Conservation (phyloP, 495 filamentous ascomycete genomes). For the Daldinia concentrica region DNA sequence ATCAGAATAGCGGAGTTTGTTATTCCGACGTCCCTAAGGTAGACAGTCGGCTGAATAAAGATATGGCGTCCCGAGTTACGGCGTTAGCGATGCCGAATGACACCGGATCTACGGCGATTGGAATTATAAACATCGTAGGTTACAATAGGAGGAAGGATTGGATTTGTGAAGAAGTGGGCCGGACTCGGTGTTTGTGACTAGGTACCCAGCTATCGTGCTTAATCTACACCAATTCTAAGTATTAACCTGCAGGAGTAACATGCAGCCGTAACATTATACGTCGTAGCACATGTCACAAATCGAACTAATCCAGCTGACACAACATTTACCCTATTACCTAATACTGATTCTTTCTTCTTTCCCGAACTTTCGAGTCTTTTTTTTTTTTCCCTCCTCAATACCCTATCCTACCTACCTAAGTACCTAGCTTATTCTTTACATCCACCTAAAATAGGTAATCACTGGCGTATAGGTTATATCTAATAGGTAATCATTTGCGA, state of each 20-base stretch:
- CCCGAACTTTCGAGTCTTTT: conserved; percentile 22
- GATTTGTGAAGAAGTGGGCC: neutral
- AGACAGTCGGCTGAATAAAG: conserved; percentile 14
- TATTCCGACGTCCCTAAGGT: conserved; percentile 18
- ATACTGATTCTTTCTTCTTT: conserved; percentile 13
- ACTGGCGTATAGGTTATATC: conserved; percentile 10
- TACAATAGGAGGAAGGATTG: neutral
- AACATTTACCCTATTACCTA: conserved; percentile 11
- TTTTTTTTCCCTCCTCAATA: neutral
- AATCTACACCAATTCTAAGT: no score
- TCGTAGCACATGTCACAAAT: no score
- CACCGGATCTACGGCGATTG: conserved; percentile 32
- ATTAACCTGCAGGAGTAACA: neutral
- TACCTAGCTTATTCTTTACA: conserved; percentile 29
- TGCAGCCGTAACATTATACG: neutral
- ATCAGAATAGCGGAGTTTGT: conserved; percentile 1
- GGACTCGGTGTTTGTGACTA: conserved; percentile 31
- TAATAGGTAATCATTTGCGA: conserved; percentile 41
- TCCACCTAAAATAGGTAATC: conserved; percentile 5
- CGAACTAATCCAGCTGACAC: conserved; percentile 18
- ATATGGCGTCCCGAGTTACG: conserved; percentile 17
- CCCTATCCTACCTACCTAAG: neutral
- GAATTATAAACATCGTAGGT: conserved; percentile 3
- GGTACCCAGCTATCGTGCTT: neutral
- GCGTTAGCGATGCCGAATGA: conserved; percentile 39